These are phyloP conservation scores for Pyrenochaeta sp. DNA, from an alignment of 2,329 filamentous ascomycete species.

Conservation along the genomic window DNA sequence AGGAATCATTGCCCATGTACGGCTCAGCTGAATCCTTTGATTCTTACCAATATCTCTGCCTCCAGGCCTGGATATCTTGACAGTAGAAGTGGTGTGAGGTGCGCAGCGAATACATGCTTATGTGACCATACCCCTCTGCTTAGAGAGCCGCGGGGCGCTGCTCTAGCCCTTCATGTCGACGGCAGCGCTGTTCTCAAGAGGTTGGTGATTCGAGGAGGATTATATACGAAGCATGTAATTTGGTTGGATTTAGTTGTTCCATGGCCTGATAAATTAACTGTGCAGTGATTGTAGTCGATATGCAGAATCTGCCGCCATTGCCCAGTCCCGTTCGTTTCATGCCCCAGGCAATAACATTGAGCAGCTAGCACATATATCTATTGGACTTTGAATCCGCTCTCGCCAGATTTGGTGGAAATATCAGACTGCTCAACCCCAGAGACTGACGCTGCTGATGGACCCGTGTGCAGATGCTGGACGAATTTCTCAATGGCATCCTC, in stretches of 20 bases:
- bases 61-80: background rate
- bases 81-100: background rate
- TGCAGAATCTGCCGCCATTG: background rate
- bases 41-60: background rate
- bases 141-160: background rate
- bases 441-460: slow-evolving; percentile 77
- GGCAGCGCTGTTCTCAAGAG: background rate
- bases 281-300: no score
- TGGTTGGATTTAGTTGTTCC: no score
- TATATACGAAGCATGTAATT: background rate
- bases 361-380: slow-evolving; percentile 8
- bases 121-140: background rate
- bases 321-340: background rate
- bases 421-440: slow-evolving; percentile 76
- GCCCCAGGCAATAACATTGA: background rate
- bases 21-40: background rate
- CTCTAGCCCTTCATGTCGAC: background rate
- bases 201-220: background rate
- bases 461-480: slow-evolving; percentile 76
- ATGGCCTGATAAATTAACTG: background rate
- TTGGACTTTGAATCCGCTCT: slow-evolving; percentile 65
- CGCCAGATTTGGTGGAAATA: slow-evolving; percentile 70
- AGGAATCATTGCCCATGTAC: background rate
- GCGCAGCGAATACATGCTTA: slow-evolving; percentile 1
- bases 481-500: slow-evolving; percentile 72